Conservation (phyloP, 495 filamentous ascomycete species). For the Penicillium lividum region DNA sequence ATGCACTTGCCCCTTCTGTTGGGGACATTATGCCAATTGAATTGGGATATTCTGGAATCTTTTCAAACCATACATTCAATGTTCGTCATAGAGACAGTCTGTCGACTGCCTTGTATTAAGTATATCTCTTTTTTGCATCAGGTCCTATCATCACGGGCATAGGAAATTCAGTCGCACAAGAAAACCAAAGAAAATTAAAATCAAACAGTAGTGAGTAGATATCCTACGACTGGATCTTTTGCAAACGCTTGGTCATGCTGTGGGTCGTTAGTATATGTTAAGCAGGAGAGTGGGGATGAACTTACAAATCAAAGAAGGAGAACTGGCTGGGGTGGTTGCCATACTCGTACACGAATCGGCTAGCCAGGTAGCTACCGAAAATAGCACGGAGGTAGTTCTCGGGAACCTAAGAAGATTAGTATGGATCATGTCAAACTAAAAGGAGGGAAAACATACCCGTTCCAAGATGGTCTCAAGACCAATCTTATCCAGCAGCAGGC, state of each 20-base stretch:
- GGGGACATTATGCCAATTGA: constrained; percentile 7
- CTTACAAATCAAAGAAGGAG: constrained; percentile 98
- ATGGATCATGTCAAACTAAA: background rate
- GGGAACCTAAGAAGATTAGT: constrained; percentile 63
- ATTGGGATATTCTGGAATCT: constrained; percentile 13
- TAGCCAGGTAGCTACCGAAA: constrained; percentile 93
- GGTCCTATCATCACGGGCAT: constrained; percentile 4
- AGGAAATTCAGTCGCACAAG: background rate
- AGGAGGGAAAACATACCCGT: constrained; percentile 52
- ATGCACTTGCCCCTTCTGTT: background rate
- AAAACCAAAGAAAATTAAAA: constrained; percentile 6
- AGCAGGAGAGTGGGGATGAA: constrained; percentile 17
- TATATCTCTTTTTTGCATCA: constrained; percentile 14
- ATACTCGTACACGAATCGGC: constrained; percentile 92
- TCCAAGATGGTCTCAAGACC: constrained; percentile 83
- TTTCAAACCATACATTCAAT: constrained; percentile 34
- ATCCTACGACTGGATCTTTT: constrained; percentile 31
- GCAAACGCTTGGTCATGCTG: constrained; percentile 59
- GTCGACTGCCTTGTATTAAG: constrained; percentile 18
- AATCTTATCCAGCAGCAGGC: constrained; percentile 81
- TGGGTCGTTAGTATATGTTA: constrained; percentile 21
- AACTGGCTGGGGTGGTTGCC: constrained; percentile 93
- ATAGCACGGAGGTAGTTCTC: constrained; percentile 91
- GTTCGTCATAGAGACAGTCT: constrained; percentile 24
- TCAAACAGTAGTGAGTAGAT: constrained; percentile 6